Evolutionary conservation across 768 basidiomycete genomes (phyloP), one percentile per base, ranked within the genome.

Genomic region (Mycena capillaripes): DNA sequence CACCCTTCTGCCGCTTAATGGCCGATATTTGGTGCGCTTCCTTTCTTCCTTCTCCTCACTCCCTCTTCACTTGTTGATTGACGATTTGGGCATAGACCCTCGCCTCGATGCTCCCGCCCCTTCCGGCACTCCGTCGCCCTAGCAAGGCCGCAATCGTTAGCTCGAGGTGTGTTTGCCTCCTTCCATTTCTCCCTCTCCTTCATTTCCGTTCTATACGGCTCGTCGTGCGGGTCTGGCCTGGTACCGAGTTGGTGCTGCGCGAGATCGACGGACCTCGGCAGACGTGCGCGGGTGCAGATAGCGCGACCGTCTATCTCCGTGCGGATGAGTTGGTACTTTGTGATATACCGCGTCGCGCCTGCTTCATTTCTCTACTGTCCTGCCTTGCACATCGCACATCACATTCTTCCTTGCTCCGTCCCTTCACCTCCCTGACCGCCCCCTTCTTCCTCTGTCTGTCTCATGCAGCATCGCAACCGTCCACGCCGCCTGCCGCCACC

Each of bases 401-500:
- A 19, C 44, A 21, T 25, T n/a, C 12, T n/a, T 25, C 23, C 23
- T 1, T 25, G n/a, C 23, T 50, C 48, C 23, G 12, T 36, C n/a
- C 12, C 21, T 25, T 50, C 19, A 25, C 48, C 48, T n/a, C 23
- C 12, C 48, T 23, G 12, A 36, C 23, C 48, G n/a, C n/a, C n/a
- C n/a, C n/a, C n/a, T n/a, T n/a, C n/a, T n/a, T n/a, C n/a, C n/a
- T n/a, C n/a, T n/a, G n/a, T 23, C 21, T 50, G 11, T 14, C 23
- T 55, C 40, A 1, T 63, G 7, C 44, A 91, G 90, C 50, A 93
- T 93, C 79, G 86, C 90, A 1, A 89, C 90, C 76, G 85, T 91
- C 42, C 87, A 88, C 73, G 82, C 87, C 44, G 87, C 89, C 56
- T 86, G 90, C 73, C 85, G 91, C 53, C 89, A 91, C 75, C 89